These are phyloP conservation scores for Xylariaceae sp. DNA, from an alignment of 2,329 filamentous ascomycete species.

Conservation along the genomic window DNA sequence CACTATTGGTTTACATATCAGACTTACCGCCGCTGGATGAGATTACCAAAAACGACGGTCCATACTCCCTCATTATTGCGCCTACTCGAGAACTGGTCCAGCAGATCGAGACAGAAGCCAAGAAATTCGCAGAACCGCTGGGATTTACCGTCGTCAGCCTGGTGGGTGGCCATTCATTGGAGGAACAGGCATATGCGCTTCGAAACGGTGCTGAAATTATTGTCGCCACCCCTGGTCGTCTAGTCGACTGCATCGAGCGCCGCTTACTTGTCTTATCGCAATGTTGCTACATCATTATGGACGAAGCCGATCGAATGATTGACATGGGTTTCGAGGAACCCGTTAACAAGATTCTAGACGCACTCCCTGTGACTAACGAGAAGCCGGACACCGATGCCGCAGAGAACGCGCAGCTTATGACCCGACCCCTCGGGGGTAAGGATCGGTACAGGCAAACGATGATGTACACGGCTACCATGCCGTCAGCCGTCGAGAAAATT, in stretches of 20 bases:
- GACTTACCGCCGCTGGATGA: conserved; percentile 86
- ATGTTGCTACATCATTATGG: conserved; percentile 99
- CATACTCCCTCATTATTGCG: conserved; percentile 95
- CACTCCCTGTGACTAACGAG: conserved; percentile 88
- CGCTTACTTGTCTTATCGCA: conserved; percentile 91
- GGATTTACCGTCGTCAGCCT: conserved; percentile 96
- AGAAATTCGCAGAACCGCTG: conserved; percentile 87
- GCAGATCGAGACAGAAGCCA: conserved; percentile 93
- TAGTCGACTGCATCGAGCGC: conserved; percentile 95
- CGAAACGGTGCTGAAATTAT: conserved; percentile 96
- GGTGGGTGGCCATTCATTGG: conserved; percentile 94
- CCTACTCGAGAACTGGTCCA: conserved; percentile 97
- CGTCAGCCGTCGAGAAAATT: conserved; percentile 87
- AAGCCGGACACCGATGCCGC: conserved; percentile 95
- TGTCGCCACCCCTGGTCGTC: conserved; percentile 95
- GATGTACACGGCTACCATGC: conserved; percentile 99
- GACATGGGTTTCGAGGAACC: conserved; percentile 97
- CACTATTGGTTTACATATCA: conserved; percentile 91
- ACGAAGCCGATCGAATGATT: conserved; percentile 99
- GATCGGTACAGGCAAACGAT: conserved; percentile 95
- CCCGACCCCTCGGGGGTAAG: conserved; percentile 73
- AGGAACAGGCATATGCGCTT: conserved; percentile 90
- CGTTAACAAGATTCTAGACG: conserved; percentile 96
- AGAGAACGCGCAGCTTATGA: conserved; percentile 87
- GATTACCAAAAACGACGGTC: conserved; percentile 88